Evolutionary conservation across 2,329 filamentous ascomycete species (phyloP).

Genomic region (Monosporascus sp.): DNA sequence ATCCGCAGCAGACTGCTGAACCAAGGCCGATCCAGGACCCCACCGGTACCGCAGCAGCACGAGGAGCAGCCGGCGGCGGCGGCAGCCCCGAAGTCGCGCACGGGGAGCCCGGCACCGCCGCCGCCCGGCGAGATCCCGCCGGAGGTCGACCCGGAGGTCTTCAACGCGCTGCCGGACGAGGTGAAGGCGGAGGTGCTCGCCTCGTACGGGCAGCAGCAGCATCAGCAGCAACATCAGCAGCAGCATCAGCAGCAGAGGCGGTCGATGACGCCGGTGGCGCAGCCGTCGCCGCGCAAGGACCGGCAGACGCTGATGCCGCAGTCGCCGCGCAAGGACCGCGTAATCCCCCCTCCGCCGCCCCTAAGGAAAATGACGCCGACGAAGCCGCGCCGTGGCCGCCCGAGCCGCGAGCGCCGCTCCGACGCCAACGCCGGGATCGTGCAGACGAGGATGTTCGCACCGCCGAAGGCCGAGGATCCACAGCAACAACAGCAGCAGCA

Average conservation of each 20-base stretch:
- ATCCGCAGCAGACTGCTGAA: slow-evolving; percentile 72
- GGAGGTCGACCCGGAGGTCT: slow-evolving; percentile 79
- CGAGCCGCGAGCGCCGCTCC: slow-evolving; percentile 46
- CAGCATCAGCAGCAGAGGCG: slow-evolving; percentile 12
- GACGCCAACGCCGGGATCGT: slow-evolving; percentile 56
- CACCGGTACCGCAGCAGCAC: slow-evolving; percentile 19
- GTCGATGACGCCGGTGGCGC: slow-evolving; percentile 32
- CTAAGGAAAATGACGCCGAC: slow-evolving; percentile 57
- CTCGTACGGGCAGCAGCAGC: slow-evolving; percentile 53
- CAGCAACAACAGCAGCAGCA: slow-evolving; percentile 17
- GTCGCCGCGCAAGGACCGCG: slow-evolving; percentile 52
- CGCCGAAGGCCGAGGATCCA: background rate
- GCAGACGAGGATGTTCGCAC: slow-evolving; percentile 65
- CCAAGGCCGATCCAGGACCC: slow-evolving; percentile 35
- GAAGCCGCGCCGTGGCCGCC: slow-evolving; percentile 51
- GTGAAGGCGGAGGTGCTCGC: slow-evolving; percentile 78
- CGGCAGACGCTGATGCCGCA: slow-evolving; percentile 35
- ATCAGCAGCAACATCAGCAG: too few relatives aligned
- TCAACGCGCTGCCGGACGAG: slow-evolving; percentile 77
- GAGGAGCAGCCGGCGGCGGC: slow-evolving; percentile 3
- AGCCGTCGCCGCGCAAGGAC: slow-evolving; percentile 52
- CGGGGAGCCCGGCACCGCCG: slow-evolving; percentile 30
- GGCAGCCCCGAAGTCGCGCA: slow-evolving; percentile 30
- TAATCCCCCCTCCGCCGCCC: slow-evolving; percentile 30
- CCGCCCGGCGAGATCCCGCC: slow-evolving; percentile 48